Base-by-base conservation (phyloP, 441 rosid genomes). In the Heliophila coronopifolia region DNA sequence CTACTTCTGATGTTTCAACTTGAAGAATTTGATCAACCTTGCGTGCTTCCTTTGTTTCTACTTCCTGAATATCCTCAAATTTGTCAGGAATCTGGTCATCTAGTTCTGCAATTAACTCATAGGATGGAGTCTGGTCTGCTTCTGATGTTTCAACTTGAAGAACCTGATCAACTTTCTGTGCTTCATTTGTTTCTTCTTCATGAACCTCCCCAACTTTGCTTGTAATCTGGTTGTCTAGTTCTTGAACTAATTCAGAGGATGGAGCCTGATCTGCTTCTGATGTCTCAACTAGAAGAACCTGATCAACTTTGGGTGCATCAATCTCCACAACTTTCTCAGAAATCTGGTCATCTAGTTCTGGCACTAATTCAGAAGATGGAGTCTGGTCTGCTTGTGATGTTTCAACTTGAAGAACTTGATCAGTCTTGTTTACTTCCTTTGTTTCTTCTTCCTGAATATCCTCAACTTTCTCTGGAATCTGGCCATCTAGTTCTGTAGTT, bases 161-260 rank as follows among this genome's bases (percentile, higher is more conserved):
- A 36, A 33, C 32, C 18, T 31, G 49, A 28, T 39, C 59, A 36
- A 41, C 5, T 46, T 55, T 32, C 14, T 51, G 50, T 33, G 30
- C 41, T 19, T 30, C 7, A 35, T 38, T 45, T 13, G 13, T 15
- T 3, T 60, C 63, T 40, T 65, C 58, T 23, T 76, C 71, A 48
- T 17, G 19, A 20, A 4, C 35, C n/a, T 67, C 54, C 25, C 36
- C 55, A 35, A 37, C 52, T 10, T 30, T 44, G 28, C 34, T 61
- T 30, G 65, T 59, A 39, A 48, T 66, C 30, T 44, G 31, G 15
- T 38, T 56, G 23, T 64, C 67, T 10, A 52, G 59, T 37, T 66
- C 58, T 39, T 50, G 12, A 43, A 57, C 43, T 36, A 59, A 27
- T 47, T 36, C 40, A 38, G 63, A 39, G 41, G 65, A 38, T 12